Percentiles rank a stretch among this genome's conserved stretches.
Evolutionary conservation across 495 filamentous ascomycete genomes (phyloP).

Genomic region (Alectoria sarmentosa): DNA sequence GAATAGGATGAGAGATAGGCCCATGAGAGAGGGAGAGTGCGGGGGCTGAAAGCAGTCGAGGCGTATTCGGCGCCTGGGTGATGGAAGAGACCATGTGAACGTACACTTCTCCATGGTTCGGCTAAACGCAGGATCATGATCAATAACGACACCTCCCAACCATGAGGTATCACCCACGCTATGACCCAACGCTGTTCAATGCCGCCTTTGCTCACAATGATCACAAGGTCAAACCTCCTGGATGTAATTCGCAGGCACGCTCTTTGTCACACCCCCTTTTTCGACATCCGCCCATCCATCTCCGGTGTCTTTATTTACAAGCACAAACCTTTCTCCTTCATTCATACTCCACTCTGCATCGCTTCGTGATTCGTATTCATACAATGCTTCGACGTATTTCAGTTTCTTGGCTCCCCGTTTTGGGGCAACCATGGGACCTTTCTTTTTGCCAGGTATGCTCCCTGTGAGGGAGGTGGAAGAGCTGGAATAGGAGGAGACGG

Average conservation of each 20-base stretch:
- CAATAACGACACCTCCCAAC: not conserved
- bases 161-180: not conserved
- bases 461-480: conserved; percentile 66
- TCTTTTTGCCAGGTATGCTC: conserved; percentile 58
- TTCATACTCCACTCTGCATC: conserved; percentile 83
- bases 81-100: no score
- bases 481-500: conserved; percentile 68
- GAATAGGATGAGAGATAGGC: no score
- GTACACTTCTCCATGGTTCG: no score
- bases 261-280: conserved; percentile 79
- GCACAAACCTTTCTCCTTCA: conserved; percentile 86
- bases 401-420: conserved; percentile 89
- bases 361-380: conserved; percentile 81
- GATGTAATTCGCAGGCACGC: conserved; percentile 90
- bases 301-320: conserved; percentile 74
- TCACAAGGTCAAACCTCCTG: conserved; percentile 51
- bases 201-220: not conserved
- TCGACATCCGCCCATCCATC: conserved; percentile 98
- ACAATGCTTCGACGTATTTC: conserved; percentile 89
- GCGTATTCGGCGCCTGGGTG: no score
- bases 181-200: not conserved
- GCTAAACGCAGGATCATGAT: not conserved
- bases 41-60: no score
- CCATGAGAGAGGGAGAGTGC: no score
- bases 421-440: conserved; percentile 89